Percentiles rank a stretch among this genome's conserved stretches.
Conservation (phyloP, 441 rosid species). For the Erysimum pusillum region DNA sequence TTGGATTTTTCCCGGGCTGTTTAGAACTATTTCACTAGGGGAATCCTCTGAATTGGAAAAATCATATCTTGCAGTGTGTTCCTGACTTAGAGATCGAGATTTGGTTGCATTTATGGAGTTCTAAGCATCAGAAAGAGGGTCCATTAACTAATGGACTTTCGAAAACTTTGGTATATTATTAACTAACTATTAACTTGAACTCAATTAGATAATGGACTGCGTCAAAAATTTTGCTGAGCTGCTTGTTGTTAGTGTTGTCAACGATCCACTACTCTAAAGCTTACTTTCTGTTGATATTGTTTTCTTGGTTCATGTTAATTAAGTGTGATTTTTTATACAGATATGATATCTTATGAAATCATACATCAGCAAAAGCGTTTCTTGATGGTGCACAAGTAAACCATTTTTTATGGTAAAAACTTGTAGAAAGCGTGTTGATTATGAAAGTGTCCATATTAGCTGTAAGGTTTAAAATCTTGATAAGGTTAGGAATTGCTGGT, state of each 20-base stretch:
- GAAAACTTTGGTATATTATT: slow-evolving; percentile 24
- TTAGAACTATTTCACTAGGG: slow-evolving; percentile 12
- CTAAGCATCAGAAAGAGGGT: slow-evolving; percentile 40
- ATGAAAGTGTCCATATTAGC: slow-evolving; percentile 29
- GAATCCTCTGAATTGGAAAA: background rate
- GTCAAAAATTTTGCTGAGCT: slow-evolving; percentile 36
- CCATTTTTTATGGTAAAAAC: slow-evolving; percentile 12
- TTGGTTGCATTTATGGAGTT: slow-evolving; percentile 43
- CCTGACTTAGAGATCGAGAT: slow-evolving; percentile 40
- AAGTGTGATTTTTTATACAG: slow-evolving; percentile 29
- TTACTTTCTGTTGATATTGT: slow-evolving; percentile 41
- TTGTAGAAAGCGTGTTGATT: slow-evolving; percentile 34
- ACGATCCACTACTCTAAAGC: slow-evolving; percentile 43
- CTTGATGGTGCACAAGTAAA: slow-evolving; percentile 35
- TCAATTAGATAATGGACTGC: slow-evolving; percentile 36
- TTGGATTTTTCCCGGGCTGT: slow-evolving; percentile 4
- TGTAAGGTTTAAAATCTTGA: slow-evolving; percentile 15
- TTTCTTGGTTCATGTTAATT: slow-evolving; percentile 46
- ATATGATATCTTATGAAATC: slow-evolving; percentile 43
- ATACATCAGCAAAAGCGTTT: slow-evolving; percentile 40
- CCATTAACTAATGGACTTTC: slow-evolving; percentile 35
- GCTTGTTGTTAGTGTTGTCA: slow-evolving; percentile 42
- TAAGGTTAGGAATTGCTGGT: slow-evolving; percentile 28
- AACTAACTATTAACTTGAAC: slow-evolving; percentile 3
- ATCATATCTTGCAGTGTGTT: slow-evolving; percentile 34